phyloP scores from a whole-genome alignment of 1,284 basidiomycete species.

The Tilletia horrida region DNA sequence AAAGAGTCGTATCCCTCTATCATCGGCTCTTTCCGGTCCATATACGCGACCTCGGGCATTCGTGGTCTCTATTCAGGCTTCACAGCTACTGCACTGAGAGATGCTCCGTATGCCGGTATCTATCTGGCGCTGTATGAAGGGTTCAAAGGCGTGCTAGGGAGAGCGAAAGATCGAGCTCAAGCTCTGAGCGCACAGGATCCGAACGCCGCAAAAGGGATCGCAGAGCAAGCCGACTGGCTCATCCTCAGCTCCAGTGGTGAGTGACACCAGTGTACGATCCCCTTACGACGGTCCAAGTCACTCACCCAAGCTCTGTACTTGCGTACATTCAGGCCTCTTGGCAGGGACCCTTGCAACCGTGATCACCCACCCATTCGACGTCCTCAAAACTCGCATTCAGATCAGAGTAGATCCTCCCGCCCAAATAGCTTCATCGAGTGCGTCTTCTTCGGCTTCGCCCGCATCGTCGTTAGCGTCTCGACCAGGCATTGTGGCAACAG shows the following conservation, averaged over 20 bases:
- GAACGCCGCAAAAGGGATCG: not conserved
- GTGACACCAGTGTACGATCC: not conserved
- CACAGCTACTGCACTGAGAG: slow-evolving; percentile 80
- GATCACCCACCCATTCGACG: slow-evolving; percentile 53
- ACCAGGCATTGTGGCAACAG: slow-evolving; percentile 28
- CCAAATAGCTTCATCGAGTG: slow-evolving; percentile 20
- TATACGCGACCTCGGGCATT: slow-evolving; percentile 68
- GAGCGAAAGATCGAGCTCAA: not conserved
- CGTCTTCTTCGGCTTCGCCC: slow-evolving; percentile 5
- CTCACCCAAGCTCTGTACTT: not conserved
- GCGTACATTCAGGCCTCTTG: slow-evolving; percentile 24
- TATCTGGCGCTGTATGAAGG: slow-evolving; percentile 81
- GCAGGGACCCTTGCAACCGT: slow-evolving; percentile 50
- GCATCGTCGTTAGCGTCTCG: slow-evolving; percentile 16
- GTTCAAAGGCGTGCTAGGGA: slow-evolving; percentile 37
- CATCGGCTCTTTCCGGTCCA: slow-evolving; percentile 46
- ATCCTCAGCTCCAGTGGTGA: slow-evolving; percentile 38
- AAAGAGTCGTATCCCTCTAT: slow-evolving; percentile 42
- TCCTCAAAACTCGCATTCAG: slow-evolving; percentile 54
- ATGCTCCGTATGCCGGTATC: slow-evolving; percentile 92
- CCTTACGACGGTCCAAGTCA: not conserved
- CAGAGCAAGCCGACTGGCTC: slow-evolving; percentile 28
- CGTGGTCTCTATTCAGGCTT: slow-evolving; percentile 83
- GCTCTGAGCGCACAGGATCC: not conserved
- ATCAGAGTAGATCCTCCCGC: slow-evolving; percentile 31